These are phyloP conservation scores for Verticillium nonalfalfae DNA, from an alignment of 2,329 filamentous ascomycete species.

Conservation along the genomic window DNA sequence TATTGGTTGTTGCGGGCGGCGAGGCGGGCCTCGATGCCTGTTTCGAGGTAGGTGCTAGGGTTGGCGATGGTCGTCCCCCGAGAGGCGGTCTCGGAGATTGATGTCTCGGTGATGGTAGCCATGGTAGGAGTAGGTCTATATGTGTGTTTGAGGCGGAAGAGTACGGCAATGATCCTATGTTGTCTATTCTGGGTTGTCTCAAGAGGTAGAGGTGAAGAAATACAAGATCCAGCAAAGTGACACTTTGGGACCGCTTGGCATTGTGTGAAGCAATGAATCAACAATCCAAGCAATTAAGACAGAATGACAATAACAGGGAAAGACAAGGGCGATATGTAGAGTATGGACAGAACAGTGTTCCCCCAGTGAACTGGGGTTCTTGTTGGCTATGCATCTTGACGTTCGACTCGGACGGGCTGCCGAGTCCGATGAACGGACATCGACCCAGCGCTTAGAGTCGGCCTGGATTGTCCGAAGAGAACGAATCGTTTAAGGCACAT, in stretches of 20 bases:
- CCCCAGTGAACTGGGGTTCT: too few relatives aligned
- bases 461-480: not conserved
- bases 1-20: slow-evolving; percentile 32
- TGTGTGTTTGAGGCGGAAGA: not conserved
- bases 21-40: slow-evolving; percentile 32
- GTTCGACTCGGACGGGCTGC: not conserved
- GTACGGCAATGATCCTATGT: not conserved
- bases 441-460: not conserved
- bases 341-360: too few relatives aligned
- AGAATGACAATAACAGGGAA: too few relatives aligned
- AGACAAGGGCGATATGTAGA: too few relatives aligned
- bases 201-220: not conserved
- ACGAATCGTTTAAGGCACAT: not conserved
- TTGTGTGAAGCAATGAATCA: too few relatives aligned
- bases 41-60: slow-evolving; percentile 9
- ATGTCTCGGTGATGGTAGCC: not conserved
- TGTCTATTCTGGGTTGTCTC: too few relatives aligned
- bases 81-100: not conserved
- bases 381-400: not conserved
- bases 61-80: not conserved
- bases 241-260: too few relatives aligned
- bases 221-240: too few relatives aligned
- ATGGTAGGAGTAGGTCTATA: not conserved
- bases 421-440: not conserved
- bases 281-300: too few relatives aligned